Percentiles rank a stretch among this genome's conserved stretches.
Conservation (phyloP, 2,329 filamentous ascomycete species). For the Ophiostoma fasciatum region DNA sequence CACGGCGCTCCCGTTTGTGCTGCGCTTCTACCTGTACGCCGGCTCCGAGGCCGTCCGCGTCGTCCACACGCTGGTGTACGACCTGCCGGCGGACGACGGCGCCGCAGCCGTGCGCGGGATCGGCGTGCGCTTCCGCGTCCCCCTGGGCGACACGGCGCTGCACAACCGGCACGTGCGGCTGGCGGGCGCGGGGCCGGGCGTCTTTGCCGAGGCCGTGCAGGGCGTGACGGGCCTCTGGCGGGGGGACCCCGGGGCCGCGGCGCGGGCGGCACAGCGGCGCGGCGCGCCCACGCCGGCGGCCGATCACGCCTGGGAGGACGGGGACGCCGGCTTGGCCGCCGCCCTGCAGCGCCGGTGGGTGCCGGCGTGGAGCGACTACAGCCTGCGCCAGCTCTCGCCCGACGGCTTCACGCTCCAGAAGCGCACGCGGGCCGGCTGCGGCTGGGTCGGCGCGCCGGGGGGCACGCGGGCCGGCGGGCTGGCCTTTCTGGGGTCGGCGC, state of each 20-base stretch:
- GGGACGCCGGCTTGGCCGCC: constrained; percentile 15
- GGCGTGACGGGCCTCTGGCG: constrained; percentile 43
- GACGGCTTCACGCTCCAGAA: constrained; percentile 48
- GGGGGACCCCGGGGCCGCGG: constrained; percentile 34
- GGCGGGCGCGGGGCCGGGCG: constrained; percentile 37
- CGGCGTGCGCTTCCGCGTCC: constrained; percentile 40
- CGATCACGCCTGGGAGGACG: constrained; percentile 16
- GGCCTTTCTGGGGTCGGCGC: constrained; percentile 43
- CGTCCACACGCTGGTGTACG: constrained; percentile 41
- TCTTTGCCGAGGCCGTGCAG: constrained; percentile 42
- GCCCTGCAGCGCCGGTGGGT: constrained; percentile 18
- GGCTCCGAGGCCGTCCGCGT: constrained; percentile 39
- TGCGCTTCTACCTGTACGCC: constrained; percentile 45
- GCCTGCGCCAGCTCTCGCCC: constrained; percentile 39
- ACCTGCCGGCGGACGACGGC: constrained; percentile 34
- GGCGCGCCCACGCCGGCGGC: constrained; percentile 12
- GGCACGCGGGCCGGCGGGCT: constrained; percentile 40
- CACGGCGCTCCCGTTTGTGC: constrained; percentile 31
- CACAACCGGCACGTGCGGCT: constrained; percentile 46
- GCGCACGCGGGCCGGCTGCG: constrained; percentile 39
- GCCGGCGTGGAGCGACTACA: constrained; percentile 43
- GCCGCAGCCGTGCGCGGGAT: constrained; percentile 18
- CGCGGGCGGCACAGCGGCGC: constrained; percentile 30
- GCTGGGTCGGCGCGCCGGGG: constrained; percentile 43
- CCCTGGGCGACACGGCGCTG: constrained; percentile 33